Percentiles rank a stretch among this genome's conserved stretches.
Conservation (phyloP, 148 eudicot genomes). For the Arctostaphylos glauca region DNA sequence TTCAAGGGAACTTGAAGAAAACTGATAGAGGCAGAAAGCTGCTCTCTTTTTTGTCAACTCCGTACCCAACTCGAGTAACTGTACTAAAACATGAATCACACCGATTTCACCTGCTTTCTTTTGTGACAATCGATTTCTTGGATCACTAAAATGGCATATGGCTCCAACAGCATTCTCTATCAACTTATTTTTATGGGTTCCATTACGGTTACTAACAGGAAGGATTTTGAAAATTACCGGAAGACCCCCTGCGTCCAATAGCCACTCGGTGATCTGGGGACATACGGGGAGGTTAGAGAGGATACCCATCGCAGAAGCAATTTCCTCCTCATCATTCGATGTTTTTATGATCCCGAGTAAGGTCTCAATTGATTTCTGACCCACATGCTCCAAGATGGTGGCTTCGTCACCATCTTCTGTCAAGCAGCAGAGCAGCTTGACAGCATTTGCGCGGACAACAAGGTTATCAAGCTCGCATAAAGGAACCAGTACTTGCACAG, state of each 20-base stretch:
- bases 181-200: slow-evolving; percentile 20
- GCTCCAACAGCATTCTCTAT: slow-evolving; percentile 37
- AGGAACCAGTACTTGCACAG: slow-evolving; percentile 29
- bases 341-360: slow-evolving; percentile 33
- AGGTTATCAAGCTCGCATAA: slow-evolving; percentile 30
- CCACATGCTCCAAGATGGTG: slow-evolving; percentile 23
- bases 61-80: slow-evolving; percentile 33
- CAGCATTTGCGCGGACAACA: slow-evolving; percentile 35
- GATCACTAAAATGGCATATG: slow-evolving; percentile 29
- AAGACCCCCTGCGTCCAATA: slow-evolving; percentile 29
- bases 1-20: slow-evolving; percentile 26
- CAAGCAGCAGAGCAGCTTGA: slow-evolving; percentile 33
- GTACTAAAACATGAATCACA: slow-evolving; percentile 32
- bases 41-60: slow-evolving; percentile 29
- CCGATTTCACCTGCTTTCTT: slow-evolving; percentile 40
- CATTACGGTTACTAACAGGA: slow-evolving; percentile 13
- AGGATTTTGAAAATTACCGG: slow-evolving; percentile 19
- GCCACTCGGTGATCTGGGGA: slow-evolving; percentile 28
- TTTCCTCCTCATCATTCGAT: slow-evolving; percentile 33
- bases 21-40: slow-evolving; percentile 31
- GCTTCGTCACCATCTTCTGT: slow-evolving; percentile 34
- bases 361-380: slow-evolving; percentile 23
- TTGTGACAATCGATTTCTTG: slow-evolving; percentile 24
- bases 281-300: slow-evolving; percentile 31
- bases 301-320: slow-evolving; percentile 34